Conservation (phyloP, 768 basidiomycete genomes). For the Xerocomus brunneocitrinus region DNA sequence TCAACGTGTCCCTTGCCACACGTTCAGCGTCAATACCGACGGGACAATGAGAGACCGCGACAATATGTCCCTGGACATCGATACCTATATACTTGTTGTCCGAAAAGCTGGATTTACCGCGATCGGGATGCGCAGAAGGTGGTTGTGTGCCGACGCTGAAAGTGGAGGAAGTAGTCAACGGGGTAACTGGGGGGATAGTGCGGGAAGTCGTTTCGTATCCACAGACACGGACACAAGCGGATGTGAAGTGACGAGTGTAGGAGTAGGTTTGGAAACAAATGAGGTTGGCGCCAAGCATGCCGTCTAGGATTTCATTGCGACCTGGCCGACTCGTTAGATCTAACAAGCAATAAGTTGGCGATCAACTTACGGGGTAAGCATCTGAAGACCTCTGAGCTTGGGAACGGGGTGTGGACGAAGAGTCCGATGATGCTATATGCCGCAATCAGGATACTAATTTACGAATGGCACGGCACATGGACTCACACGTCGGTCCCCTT, state of each 20-base stretch:
- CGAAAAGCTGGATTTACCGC: neutral
- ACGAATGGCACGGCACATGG: neutral
- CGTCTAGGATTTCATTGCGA: constrained; percentile 91
- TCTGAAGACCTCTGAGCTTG: constrained; percentile 92
- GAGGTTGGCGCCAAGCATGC: constrained; percentile 95
- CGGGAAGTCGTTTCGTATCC: constrained; percentile 76
- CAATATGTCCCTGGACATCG: constrained; percentile 83
- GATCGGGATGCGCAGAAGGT: constrained; percentile 4
- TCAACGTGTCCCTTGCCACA: constrained; percentile 76
- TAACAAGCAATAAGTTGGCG: neutral
- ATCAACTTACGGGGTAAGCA: constrained; percentile 74
- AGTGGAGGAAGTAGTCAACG: constrained; percentile 7
- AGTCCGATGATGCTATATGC: constrained; percentile 62
- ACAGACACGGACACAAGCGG: constrained; percentile 92
- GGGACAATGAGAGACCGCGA: constrained; percentile 83
- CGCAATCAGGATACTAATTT: neutral
- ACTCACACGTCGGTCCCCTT: constrained; percentile 26
- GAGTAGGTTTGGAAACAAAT: constrained; percentile 98
- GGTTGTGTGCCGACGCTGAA: neutral
- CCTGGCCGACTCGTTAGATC: constrained; percentile 35
- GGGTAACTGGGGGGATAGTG: neutral
- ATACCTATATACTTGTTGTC: constrained; percentile 42
- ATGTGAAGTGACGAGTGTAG: constrained; percentile 91
- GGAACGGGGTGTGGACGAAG: constrained; percentile 98
- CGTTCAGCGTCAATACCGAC: constrained; percentile 94